Base-by-base conservation (phyloP, 1,139 yeast genomes). In the Tardiomyces depauwii region DNA sequence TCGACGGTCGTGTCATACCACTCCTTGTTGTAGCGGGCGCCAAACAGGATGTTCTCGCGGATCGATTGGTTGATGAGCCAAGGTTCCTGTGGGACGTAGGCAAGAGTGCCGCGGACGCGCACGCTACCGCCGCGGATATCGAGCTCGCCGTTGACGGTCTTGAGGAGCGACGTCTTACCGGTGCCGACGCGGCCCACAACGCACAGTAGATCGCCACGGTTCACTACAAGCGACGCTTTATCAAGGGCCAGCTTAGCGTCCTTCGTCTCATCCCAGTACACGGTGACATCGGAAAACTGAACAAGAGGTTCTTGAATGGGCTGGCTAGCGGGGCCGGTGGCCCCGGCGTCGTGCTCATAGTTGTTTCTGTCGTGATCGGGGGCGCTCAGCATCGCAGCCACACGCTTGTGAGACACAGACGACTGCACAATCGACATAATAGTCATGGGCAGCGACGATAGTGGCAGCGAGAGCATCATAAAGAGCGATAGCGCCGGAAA, bases 171-270 rank as follows among this genome's bases (percentile, higher is more conserved):
- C 0, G 89, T 73, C 57, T 85, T 85, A 45, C 95, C 95, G n/a
- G 85, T 60, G 7, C 95, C 95, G 38, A 86, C 93, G 53, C 74
- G 72, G n/a, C 95, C 95, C 39, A 83, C 81, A 44, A 86, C 67
- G 63, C 94, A 82, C 1, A 81, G 71, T 42, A 86, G 66, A 45
- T 76, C 74, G 13, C 87, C 86, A 51, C 74, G 74, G 16, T 60
- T 66, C 1, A 84, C 85, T 6, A 60, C 55, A 51, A 82, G 77
- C 49, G 70, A 60, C 38, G 83, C 67, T 49, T 77, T 63, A 30
- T 63, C 60, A 43, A 85, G 66, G 0, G 87, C 89, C 39, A 68
- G 62, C 41, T 71, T 59, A 21, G 42, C 43, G 4, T 53, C 53
- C 1, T 50, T 50, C 1, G 49, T 60, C 1, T 68, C 57, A 40